A percentile compares a stretch with the other conserved stretches of the same genome.
Evolutionary conservation across 1,284 basidiomycete genomes (phyloP).

Genomic region (Ustilago loliicola): DNA sequence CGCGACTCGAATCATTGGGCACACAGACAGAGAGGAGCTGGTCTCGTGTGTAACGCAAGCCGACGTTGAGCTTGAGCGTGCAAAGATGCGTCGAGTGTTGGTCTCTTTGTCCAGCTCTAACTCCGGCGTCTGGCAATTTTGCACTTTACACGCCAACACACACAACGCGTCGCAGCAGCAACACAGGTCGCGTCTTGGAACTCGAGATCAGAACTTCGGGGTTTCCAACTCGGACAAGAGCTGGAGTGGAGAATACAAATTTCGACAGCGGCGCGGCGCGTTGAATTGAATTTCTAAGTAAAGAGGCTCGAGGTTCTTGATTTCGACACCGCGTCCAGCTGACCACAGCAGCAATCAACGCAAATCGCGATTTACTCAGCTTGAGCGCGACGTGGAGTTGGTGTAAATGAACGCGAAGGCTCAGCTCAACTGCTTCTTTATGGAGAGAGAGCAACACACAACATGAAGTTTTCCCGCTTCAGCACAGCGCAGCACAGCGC

Average conservation of each 20-base stretch:
- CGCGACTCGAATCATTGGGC: not conserved
- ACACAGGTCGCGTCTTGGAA: slow-evolving; percentile 2
- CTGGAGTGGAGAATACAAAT: not conserved
- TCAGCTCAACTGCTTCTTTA: slow-evolving; percentile 11
- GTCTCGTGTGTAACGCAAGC: too few relatives aligned
- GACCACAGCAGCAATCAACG: too few relatives aligned
- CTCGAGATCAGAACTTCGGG: not conserved
- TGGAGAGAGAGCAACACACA: slow-evolving; percentile 34
- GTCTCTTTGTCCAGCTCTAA: not conserved
- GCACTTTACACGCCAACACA: slow-evolving; percentile 2
- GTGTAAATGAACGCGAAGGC: slow-evolving; percentile 34
- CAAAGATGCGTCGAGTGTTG: not conserved
- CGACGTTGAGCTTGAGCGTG: too few relatives aligned
- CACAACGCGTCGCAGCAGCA: slow-evolving; percentile 6
- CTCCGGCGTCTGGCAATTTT: not conserved
- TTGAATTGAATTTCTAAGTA: not conserved
- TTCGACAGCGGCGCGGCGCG: not conserved
- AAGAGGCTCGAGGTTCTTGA: not conserved
- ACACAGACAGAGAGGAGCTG: not conserved
- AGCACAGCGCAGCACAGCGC: slow-evolving; percentile 20
- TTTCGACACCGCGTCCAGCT: not conserved
- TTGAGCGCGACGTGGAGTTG: slow-evolving; percentile 13
- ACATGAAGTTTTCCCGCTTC: slow-evolving; percentile 27
- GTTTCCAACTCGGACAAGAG: not conserved
- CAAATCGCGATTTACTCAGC: slow-evolving; percentile 8